Percentiles rank a stretch among this genome's conserved stretches.
These are phyloP conservation scores for Sclerotinia sclerotiorum DNA, from an alignment of 2,329 filamentous ascomycete genomes.

Conservation along the genomic window DNA sequence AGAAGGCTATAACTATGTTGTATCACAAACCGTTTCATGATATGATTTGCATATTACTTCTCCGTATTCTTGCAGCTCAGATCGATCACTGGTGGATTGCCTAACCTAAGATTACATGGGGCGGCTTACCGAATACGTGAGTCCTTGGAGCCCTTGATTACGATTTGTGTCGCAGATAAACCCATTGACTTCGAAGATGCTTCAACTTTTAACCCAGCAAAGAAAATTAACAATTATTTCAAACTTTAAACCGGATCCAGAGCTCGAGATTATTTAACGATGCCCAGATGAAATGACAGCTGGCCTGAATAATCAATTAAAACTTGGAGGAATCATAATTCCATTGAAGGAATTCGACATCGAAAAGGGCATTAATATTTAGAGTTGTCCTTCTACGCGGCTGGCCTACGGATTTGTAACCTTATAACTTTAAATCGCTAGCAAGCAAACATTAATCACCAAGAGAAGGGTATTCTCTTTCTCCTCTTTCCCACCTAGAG, in stretches of 20 bases:
- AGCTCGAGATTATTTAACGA: conserved; percentile 26
- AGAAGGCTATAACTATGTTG: neutral
- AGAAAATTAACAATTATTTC: conserved; percentile 28
- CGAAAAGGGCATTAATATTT: conserved; percentile 1
- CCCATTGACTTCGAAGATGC: conserved; percentile 21
- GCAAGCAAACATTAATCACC: conserved; percentile 15
- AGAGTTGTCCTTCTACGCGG: neutral
- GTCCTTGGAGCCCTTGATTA: conserved; percentile 22
- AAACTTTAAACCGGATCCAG: neutral
- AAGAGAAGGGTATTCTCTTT: conserved; percentile 6
- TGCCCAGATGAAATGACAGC: conserved; percentile 30
- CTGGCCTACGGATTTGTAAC: conserved; percentile 10
- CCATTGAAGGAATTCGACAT: neutral
- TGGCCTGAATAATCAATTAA: conserved; percentile 32
- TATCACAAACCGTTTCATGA: neutral
- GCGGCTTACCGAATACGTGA: conserved; percentile 22
- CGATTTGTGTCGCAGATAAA: conserved; percentile 23
- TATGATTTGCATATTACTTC: neutral
- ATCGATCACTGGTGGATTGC: neutral
- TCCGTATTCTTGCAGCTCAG: conserved; percentile 3
- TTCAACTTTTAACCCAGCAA: conserved; percentile 23
- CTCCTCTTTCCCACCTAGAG: neutral
- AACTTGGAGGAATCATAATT: neutral
- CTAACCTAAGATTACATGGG: neutral
- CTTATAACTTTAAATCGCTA: neutral